Conservation (phyloP, 1,284 basidiomycete species). For the Ceratobasidium sp. region DNA sequence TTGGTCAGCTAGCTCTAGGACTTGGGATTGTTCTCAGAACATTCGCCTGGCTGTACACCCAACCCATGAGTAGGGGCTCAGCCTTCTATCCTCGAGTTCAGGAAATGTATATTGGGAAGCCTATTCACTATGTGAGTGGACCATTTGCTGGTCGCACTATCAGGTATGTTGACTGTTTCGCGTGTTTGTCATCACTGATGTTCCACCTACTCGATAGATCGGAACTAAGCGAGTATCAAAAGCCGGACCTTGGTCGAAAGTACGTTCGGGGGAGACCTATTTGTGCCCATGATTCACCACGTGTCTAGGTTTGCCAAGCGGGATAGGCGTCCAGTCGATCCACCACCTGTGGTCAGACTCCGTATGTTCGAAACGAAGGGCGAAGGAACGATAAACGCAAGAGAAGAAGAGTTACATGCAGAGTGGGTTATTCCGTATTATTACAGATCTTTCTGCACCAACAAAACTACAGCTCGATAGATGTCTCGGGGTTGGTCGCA, state of each 20-base stretch:
- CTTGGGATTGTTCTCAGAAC: background rate
- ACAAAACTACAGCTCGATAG: slow-evolving; percentile 46
- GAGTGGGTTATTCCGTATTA: slow-evolving; percentile 51
- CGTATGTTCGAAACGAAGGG: slow-evolving; percentile 58
- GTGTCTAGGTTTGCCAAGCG: slow-evolving; percentile 54
- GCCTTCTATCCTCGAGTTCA: background rate
- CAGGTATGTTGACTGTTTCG: background rate
- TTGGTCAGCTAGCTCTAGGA: background rate
- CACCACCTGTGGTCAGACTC: slow-evolving; percentile 66
- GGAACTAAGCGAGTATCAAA: slow-evolving; percentile 45
- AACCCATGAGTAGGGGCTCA: slow-evolving; percentile 8
- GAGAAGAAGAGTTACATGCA: slow-evolving; percentile 54
- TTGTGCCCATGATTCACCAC: background rate
- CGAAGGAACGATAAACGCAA: slow-evolving; percentile 53
- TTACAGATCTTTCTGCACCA: slow-evolving; percentile 11
- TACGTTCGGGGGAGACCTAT: background rate
- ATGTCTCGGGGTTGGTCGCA: slow-evolving; percentile 59
- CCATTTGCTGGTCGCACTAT: slow-evolving; percentile 45
- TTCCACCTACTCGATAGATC: slow-evolving; percentile 11
- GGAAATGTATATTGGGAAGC: slow-evolving; percentile 43
- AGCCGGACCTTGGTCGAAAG: slow-evolving; percentile 46
- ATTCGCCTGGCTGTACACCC: background rate
- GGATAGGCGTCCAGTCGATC: slow-evolving; percentile 67
- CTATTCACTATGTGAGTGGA: slow-evolving; percentile 40
- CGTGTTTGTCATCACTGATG: background rate